Evolutionary conservation across 106 monocot species (phyloP), one percentile per base, ranked within the genome.

Genomic region (Iris macrosiphon): DNA sequence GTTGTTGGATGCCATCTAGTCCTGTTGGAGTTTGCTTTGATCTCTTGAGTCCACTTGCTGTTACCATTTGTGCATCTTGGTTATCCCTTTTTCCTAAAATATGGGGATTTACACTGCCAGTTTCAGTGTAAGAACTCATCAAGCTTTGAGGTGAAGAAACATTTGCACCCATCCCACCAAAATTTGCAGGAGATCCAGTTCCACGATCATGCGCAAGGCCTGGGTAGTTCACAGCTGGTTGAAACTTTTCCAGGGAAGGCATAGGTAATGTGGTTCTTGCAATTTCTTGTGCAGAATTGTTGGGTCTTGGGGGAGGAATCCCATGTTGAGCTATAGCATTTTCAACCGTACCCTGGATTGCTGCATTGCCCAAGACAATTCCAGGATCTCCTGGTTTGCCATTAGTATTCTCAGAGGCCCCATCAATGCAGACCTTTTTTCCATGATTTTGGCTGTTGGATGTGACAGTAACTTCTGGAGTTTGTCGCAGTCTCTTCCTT

Each of bases 401-500:
- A 47, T 37, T 76, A 35, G 38, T 52, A 78, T 59, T 69, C 17
- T 75, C 72, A 49, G 68, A 39, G 13, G 53, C 40, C 57, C 61
- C 72, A 19, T 83, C 79, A 28, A 79, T 76, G 69, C 81, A 96
- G 30, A 86, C 50, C 63, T 86, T 85, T 45, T 95, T 96, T 30
- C 82, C 82, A 72, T 68, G 64, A 52, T 63, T 47, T 72, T 79
- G 81, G 65, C 65, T 74, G 65, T 70, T 79, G 34, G 59, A 67
- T 40, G 83, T 63, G 17, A 71, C 56, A 17, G 54, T 60, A 51
- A 77, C 59, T 77, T 86, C 86, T 53, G 74, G 71, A 50, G 37
- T 50, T 63, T 73, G 59, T 10, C 48, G 60, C 27, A 65, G 28
- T 66, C 94, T 75, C 64, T 75, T 89, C 55, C 76, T 85, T 64